phyloP scores from a whole-genome alignment of 148 eudicot species.

The Chenopodium formosanum region DNA sequence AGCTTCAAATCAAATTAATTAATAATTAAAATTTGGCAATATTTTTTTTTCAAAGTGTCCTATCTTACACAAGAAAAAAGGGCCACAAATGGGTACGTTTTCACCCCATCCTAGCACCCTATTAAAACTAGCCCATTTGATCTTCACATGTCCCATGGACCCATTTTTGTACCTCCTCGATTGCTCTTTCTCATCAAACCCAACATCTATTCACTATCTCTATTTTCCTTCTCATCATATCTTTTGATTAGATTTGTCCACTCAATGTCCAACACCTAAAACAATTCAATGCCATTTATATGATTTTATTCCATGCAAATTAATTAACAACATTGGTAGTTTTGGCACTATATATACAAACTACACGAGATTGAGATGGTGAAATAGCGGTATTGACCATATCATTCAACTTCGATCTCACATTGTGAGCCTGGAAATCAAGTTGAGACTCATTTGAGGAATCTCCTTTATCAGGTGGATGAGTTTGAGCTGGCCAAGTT shows the following conservation, averaged over 20 bases:
- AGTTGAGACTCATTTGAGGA: too few relatives aligned
- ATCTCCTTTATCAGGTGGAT: too few relatives aligned
- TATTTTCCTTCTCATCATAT: conserved; percentile 23
- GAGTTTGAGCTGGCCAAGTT: too few relatives aligned
- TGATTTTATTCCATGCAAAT: background rate
- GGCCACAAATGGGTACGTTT: conserved; percentile 27
- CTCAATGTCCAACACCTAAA: conserved; percentile 6
- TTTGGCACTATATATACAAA: too few relatives aligned
- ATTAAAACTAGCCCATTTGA: conserved; percentile 15
- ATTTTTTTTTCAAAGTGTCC: background rate
- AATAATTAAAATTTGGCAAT: background rate
- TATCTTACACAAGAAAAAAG: conserved; percentile 3
- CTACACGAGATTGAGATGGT: too few relatives aligned
- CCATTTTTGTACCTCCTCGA: conserved; percentile 18
- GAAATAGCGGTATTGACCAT: too few relatives aligned
- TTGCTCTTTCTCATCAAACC: conserved; percentile 6
- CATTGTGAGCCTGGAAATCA: too few relatives aligned
- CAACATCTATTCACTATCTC: background rate
- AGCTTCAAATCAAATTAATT: conserved; percentile 12
- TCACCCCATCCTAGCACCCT: conserved; percentile 9
- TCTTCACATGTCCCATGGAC: conserved; percentile 39
- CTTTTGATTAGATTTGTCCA: conserved; percentile 29
- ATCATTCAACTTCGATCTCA: too few relatives aligned
- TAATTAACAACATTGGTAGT: too few relatives aligned
- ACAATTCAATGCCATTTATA: background rate